Conservation (phyloP, 2,329 filamentous ascomycete species). For the Botryotinia calthae region DNA sequence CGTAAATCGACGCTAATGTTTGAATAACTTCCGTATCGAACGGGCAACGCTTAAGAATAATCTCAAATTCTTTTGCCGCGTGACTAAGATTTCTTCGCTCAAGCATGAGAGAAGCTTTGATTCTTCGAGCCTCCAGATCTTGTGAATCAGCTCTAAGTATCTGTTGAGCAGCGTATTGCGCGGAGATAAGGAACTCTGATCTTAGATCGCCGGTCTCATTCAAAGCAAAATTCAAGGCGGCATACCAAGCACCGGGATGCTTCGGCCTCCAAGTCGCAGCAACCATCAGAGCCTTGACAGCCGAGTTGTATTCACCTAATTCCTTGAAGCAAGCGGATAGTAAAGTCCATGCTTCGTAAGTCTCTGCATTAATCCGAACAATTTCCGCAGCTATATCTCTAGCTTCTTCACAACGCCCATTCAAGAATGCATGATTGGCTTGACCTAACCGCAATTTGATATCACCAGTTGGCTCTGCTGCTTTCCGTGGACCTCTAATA, state of each 20-base stretch:
- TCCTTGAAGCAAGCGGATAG: conserved; percentile 61
- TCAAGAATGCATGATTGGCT: conserved; percentile 67
- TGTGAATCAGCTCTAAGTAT: conserved; percentile 56
- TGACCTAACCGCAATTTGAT: conserved; percentile 66
- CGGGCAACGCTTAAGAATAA: conserved; percentile 48
- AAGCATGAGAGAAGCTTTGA: conserved; percentile 57
- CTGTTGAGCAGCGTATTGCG: conserved; percentile 57
- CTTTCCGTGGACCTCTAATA: conserved; percentile 48
- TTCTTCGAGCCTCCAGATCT: conserved; percentile 53
- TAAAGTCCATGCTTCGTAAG: conserved; percentile 62
- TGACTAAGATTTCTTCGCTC: conserved; percentile 53
- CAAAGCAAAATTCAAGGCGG: conserved; percentile 55
- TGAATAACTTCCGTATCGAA: conserved; percentile 46
- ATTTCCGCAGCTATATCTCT: conserved; percentile 59
- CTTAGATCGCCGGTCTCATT: conserved; percentile 48
- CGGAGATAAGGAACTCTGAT: conserved; percentile 50
- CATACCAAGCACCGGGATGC: conserved; percentile 57
- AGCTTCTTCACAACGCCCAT: conserved; percentile 58
- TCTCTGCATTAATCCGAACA: conserved; percentile 67
- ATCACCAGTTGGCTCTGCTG: conserved; percentile 66
- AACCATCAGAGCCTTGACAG: conserved; percentile 58
- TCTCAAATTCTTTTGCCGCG: conserved; percentile 57
- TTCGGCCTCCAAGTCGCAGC: conserved; percentile 63
- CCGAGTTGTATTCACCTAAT: conserved; percentile 54
- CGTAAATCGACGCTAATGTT: conserved; percentile 39